Percentiles rank a stretch among this genome's conserved stretches.
Conservation (phyloP, 108 stramenopile genomes). For the Stephanodiscus minutulus region DNA sequence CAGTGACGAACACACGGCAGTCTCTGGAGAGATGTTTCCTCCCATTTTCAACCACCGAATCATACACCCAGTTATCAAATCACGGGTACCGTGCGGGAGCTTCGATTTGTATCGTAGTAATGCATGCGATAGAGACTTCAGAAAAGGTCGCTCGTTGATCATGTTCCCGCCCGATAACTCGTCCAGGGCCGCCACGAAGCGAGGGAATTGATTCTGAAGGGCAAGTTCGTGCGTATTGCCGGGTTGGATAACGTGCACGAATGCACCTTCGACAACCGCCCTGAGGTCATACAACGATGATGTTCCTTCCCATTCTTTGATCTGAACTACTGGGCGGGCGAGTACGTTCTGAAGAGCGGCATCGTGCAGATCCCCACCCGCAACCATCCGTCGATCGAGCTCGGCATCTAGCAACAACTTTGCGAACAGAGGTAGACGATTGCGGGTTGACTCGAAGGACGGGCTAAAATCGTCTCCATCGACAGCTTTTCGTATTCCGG, state of each 20-base stretch:
- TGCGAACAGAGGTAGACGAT: conserved; percentile 61
- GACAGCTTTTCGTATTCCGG: conserved; percentile 45
- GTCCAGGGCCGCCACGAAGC: conserved; percentile 65
- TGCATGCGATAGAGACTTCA: conserved; percentile 66
- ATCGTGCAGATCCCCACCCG: conserved; percentile 71
- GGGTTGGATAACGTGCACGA: conserved; percentile 70
- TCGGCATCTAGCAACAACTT: conserved; percentile 74
- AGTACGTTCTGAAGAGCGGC: conserved; percentile 45
- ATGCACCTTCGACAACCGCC: conserved; percentile 67
- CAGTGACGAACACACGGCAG: conserved; percentile 28
- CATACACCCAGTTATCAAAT: conserved; percentile 68
- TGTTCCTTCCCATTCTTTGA: conserved; percentile 41
- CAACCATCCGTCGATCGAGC: conserved; percentile 64
- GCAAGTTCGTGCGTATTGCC: conserved; percentile 75
- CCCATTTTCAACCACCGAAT: conserved; percentile 60
- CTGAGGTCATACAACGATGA: conserved; percentile 55
- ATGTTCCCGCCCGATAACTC: conserved; percentile 54
- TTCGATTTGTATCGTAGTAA: conserved; percentile 77
- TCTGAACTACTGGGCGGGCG: conserved; percentile 21
- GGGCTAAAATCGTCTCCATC: conserved; percentile 49
- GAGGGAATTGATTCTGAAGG: conserved; percentile 63
- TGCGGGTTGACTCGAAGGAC: conserved; percentile 63
- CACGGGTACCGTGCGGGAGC: conserved; percentile 65
- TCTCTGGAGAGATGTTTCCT: conserved; percentile 7
- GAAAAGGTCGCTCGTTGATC: conserved; percentile 69